Conservation (phyloP, 805 yeast species). For the Lachancea fermentati region DNA sequence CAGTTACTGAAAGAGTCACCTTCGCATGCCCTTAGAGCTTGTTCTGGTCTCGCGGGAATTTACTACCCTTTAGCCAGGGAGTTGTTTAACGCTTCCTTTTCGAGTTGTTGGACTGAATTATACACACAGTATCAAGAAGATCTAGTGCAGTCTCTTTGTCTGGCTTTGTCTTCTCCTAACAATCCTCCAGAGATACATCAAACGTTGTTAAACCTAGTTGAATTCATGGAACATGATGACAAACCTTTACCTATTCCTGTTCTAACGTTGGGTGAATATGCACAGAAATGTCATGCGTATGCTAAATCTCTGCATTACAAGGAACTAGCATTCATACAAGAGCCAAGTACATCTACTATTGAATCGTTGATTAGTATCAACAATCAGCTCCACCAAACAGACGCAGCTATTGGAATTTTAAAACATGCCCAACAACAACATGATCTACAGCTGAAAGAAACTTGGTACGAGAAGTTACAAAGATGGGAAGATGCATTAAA, state of each 20-base stretch:
- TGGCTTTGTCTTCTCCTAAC: slow-evolving; percentile 83
- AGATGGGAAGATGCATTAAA: slow-evolving; percentile 97
- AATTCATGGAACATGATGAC: slow-evolving; percentile 96
- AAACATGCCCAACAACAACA: slow-evolving; percentile 92
- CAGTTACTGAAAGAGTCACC: slow-evolving; percentile 89
- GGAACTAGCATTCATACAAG: slow-evolving; percentile 90
- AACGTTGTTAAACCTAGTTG: slow-evolving; percentile 81
- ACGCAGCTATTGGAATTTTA: slow-evolving; percentile 94
- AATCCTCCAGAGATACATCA: slow-evolving; percentile 96
- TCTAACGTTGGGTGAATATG: slow-evolving; percentile 85
- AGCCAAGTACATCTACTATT: slow-evolving; percentile 85
- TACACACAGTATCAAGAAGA: slow-evolving; percentile 88
- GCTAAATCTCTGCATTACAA: slow-evolving; percentile 96
- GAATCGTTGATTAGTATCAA: slow-evolving; percentile 90
- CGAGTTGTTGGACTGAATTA: slow-evolving; percentile 91
- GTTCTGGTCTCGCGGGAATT: slow-evolving; percentile 82
- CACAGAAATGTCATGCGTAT: slow-evolving; percentile 93
- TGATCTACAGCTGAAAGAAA: slow-evolving; percentile 84
- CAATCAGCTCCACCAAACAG: slow-evolving; percentile 91
- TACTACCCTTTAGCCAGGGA: slow-evolving; percentile 86
- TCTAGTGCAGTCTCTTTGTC: slow-evolving; percentile 74
- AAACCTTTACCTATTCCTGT: slow-evolving; percentile 88
- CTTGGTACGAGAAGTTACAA: slow-evolving; percentile 95
- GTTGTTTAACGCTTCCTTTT: slow-evolving; percentile 88
- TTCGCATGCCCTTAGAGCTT: slow-evolving; percentile 88